These are phyloP conservation scores for Cryptococcus hybrid DNA, from an alignment of 1,284 basidiomycete genomes.

Conservation along the genomic window DNA sequence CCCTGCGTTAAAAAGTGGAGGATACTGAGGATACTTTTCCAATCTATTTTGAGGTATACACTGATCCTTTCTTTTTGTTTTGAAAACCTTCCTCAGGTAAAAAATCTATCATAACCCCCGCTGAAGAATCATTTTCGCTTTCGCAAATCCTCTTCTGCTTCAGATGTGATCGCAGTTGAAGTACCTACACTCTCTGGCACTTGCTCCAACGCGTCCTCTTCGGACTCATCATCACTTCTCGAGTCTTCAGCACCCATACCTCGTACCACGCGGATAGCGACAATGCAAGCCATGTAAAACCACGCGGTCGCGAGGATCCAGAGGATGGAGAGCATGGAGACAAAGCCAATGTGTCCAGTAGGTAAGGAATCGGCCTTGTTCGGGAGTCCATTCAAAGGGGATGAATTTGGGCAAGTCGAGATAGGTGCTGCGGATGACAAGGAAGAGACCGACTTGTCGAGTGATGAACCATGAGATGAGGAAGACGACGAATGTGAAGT, in stretches of 20 bases:
- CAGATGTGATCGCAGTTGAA: neutral
- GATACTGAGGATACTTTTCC: no score
- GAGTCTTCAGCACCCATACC: slow-evolving; percentile 78
- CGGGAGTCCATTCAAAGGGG: slow-evolving; percentile 61
- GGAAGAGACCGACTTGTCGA: slow-evolving; percentile 72
- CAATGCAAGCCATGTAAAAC: slow-evolving; percentile 79
- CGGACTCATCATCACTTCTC: slow-evolving; percentile 56
- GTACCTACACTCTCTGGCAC: slow-evolving; percentile 9
- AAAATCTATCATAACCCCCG: no score
- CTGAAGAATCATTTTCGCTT: slow-evolving; percentile 5
- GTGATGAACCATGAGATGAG: slow-evolving; percentile 86
- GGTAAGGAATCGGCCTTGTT: slow-evolving; percentile 61
- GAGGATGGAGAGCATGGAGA: slow-evolving; percentile 56
- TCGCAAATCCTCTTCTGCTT: slow-evolving; percentile 3
- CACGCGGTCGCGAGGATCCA: slow-evolving; percentile 75
- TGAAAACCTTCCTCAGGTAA: no score
- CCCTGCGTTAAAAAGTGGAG: no score
- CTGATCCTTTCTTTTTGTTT: no score
- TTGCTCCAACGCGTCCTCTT: slow-evolving; percentile 8
- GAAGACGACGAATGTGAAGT: slow-evolving; percentile 76
- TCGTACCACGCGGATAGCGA: slow-evolving; percentile 74
- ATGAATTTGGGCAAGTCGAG: slow-evolving; percentile 57
- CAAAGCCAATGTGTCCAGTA: slow-evolving; percentile 55
- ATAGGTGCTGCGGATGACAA: slow-evolving; percentile 64
- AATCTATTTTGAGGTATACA: no score